Evolutionary conservation across 768 basidiomycete genomes (phyloP).

Genomic region (Agrocybe pediades): DNA sequence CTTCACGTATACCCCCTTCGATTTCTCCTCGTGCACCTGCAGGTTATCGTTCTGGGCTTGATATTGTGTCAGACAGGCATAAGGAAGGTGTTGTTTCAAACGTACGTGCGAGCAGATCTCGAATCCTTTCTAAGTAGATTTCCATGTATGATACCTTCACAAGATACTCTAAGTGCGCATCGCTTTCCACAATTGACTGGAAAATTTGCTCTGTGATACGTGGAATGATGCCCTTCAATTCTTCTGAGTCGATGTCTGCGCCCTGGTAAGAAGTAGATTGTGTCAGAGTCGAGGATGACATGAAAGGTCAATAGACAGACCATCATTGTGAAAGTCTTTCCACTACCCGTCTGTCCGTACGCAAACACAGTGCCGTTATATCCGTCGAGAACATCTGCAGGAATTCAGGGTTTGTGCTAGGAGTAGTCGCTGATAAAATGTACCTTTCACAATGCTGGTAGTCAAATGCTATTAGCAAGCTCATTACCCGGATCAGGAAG

Average conservation of each 20-base stretch:
- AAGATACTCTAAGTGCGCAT: conserved; percentile 93
- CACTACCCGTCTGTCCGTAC: conserved; percentile 86
- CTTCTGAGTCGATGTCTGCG: conserved; percentile 93
- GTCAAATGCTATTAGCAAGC: conserved; percentile 21
- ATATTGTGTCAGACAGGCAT: neutral
- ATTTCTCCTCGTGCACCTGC: conserved; percentile 98
- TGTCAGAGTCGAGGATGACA: conserved; percentile 4
- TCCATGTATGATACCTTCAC: conserved; percentile 99
- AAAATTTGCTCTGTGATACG: conserved; percentile 99
- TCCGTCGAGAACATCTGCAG: conserved; percentile 91
- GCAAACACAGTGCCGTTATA: conserved; percentile 97
- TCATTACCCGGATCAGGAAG: conserved; percentile 7
- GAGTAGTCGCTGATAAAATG: neutral
- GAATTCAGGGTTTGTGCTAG: neutral
- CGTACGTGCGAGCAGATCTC: conserved; percentile 94
- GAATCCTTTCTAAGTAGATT: conserved; percentile 95
- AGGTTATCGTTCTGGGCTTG: conserved; percentile 96
- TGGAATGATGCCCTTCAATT: conserved; percentile 94
- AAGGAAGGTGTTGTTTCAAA: conserved; percentile 19
- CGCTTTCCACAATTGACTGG: conserved; percentile 94
- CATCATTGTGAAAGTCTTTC: conserved; percentile 99
- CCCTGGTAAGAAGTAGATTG: conserved; percentile 55
- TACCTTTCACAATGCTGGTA: conserved; percentile 86
- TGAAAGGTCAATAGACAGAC: conserved; percentile 39
- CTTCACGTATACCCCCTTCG: conserved; percentile 97